These are phyloP conservation scores for Talaromyces ruber DNA, from an alignment of 495 filamentous ascomycete genomes.

Conservation along the genomic window DNA sequence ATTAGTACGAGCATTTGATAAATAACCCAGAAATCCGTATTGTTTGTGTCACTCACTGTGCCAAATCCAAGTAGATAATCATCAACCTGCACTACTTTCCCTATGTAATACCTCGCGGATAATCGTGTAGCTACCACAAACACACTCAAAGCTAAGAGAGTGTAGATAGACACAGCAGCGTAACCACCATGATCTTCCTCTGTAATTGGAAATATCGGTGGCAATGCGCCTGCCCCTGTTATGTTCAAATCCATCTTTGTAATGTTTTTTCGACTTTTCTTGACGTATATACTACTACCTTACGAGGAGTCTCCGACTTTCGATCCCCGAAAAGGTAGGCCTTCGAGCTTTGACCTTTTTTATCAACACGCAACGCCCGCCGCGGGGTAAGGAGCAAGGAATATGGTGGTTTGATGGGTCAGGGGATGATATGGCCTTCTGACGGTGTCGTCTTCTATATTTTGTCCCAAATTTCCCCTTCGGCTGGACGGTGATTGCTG, in stretches of 20 bases:
- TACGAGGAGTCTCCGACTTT: neutral
- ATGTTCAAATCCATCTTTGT: neutral
- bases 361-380: neutral
- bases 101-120: constrained; percentile 20
- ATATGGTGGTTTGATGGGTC: neutral
- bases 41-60: constrained; percentile 9
- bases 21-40: neutral
- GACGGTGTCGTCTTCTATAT: neutral
- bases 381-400: neutral
- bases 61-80: constrained; percentile 16
- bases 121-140: constrained; percentile 16
- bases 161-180: constrained; percentile 18
- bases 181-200: constrained; percentile 22
- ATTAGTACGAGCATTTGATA: neutral
- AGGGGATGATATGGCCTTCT: neutral
- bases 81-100: constrained; percentile 16
- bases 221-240: constrained; percentile 15
- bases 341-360: neutral
- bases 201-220: constrained; percentile 21
- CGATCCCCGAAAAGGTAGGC: neutral
- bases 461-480: neutral
- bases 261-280: neutral
- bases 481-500: neutral
- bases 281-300: neutral
- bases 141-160: constrained; percentile 15